Base-by-base conservation (phyloP, 192 early-diverging fungal genomes). In the Coemansia sp. region DNA sequence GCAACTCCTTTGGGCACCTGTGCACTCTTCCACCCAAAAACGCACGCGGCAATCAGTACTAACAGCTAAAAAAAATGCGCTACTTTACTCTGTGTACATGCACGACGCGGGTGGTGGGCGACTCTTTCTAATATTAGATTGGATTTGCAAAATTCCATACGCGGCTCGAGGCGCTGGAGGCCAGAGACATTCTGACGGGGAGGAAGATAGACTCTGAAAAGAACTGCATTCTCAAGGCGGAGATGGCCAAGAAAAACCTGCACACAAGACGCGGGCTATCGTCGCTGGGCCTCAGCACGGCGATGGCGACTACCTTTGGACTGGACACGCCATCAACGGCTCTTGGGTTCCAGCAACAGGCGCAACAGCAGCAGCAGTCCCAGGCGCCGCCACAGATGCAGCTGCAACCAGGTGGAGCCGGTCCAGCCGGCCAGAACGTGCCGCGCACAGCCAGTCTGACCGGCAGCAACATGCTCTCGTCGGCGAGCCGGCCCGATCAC, bases 211-310 rank as follows among this genome's bases (percentile, higher is more conserved):
- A 96, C 64, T 85, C 87, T 8, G 91, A 96, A 51, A 82, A 83
- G 38, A 89, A 89, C 57, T 81, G 80, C 33, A 66, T 88, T 22
- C 82, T 99, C 32, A 99, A 99, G 72, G 97, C 94, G 1, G 95
- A 98, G 60, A 92, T 99, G 90, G 97, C 97, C 27, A 97, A 96
- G 63, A 98, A 97, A 80, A 97, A 99, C 60, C 79, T 99, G 45
- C 92, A 94, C 75, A 93, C 90, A 43, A 91, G 88, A 55, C 84
- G 93, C 39, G 89, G 87, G 5, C 67, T 85, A 27, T 85, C 85
- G 22, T 74, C 60, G 34, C 24, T 57, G n/a, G 64, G 56, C 8
- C 57, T 52, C 18, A 45, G 64, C 23, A 58, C 72, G 2, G 60
- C 66, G 3, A 55, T 61, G 50, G 53, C 60, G 0, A 56, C 64